Evolutionary conservation across 768 basidiomycete species (phyloP).

Genomic region (Arthromyces matolae): DNA sequence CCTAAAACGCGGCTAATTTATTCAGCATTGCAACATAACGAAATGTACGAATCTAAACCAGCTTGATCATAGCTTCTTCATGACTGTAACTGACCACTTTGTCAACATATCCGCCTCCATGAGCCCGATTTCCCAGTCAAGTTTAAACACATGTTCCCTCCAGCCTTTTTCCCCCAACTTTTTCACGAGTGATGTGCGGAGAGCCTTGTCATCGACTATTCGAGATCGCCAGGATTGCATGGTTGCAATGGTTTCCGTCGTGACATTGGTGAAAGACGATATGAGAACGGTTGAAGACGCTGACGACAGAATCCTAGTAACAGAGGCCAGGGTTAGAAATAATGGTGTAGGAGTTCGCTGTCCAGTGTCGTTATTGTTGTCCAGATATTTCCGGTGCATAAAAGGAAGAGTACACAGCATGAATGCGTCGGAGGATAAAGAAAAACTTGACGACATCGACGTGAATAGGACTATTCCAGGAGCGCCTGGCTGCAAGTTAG

Average conservation of each 20-base stretch:
- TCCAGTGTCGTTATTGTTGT: neutral
- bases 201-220: constrained; percentile 24
- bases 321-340: constrained; percentile 31
- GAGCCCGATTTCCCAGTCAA: constrained; percentile 52
- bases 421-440: constrained; percentile 32
- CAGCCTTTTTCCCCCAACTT: constrained; percentile 32
- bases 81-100: constrained; percentile 45
- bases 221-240: constrained; percentile 22
- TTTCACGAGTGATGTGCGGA: constrained; percentile 27
- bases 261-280: constrained; percentile 37
- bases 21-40: too few species aligned
- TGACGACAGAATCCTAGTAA: constrained; percentile 34
- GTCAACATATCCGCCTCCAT: constrained; percentile 39
- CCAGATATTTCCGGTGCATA: constrained; percentile 26
- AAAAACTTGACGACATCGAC: constrained; percentile 33
- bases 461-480: constrained; percentile 29
- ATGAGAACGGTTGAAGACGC: constrained; percentile 26
- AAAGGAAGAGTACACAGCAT: constrained; percentile 44
- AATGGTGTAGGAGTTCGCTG: constrained; percentile 35
- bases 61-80: too few species aligned
- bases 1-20: too few species aligned
- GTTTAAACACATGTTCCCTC: constrained; percentile 44
- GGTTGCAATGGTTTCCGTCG: constrained; percentile 26
- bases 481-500: constrained; percentile 14
- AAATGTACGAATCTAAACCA: too few species aligned